phyloP scores from a whole-genome alignment of 208 protist species.

The Trypanosoma avium region DNA sequence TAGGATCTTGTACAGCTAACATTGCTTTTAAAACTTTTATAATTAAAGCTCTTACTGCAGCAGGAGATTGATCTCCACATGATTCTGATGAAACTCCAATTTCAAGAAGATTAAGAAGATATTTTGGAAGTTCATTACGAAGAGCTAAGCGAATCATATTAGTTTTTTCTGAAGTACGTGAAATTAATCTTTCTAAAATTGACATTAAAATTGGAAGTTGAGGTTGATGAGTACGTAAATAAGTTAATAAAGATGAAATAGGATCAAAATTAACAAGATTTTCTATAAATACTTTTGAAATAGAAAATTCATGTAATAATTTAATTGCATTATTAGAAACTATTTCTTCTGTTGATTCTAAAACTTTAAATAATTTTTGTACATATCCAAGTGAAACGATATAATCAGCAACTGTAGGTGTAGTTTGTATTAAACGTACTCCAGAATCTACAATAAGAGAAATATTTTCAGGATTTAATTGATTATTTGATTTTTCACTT shows the following conservation, averaged over 20 bases:
- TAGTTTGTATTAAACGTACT: constrained; percentile 45
- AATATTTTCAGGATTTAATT: constrained; percentile 21
- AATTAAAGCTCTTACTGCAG: constrained; percentile 76
- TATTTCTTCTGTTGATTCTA: constrained; percentile 19
- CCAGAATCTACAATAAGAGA: constrained; percentile 51
- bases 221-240: constrained; percentile 24
- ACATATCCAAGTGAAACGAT: constrained; percentile 69
- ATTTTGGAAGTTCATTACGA: constrained; percentile 45
- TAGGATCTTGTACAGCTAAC: constrained; percentile 40
- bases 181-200: constrained; percentile 56
- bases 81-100: constrained; percentile 39
- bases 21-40: constrained; percentile 89
- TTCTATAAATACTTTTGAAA: constrained; percentile 62
- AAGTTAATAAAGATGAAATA: constrained; percentile 43
- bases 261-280: constrained; percentile 40
- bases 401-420: constrained; percentile 54
- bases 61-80: constrained; percentile 33
- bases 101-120: constrained; percentile 66
- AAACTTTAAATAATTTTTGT: constrained; percentile 49
- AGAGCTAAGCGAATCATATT: constrained; percentile 32
- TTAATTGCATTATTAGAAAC: constrained; percentile 38
- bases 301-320: constrained; percentile 59
- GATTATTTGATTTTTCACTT: constrained; percentile 9
- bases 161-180: constrained; percentile 31
- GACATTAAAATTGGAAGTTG: constrained; percentile 50